A percentile compares a stretch with the other conserved stretches of the same genome.
Conservation (phyloP, 805 yeast genomes). For the Debaryomyces tyrocola region DNA sequence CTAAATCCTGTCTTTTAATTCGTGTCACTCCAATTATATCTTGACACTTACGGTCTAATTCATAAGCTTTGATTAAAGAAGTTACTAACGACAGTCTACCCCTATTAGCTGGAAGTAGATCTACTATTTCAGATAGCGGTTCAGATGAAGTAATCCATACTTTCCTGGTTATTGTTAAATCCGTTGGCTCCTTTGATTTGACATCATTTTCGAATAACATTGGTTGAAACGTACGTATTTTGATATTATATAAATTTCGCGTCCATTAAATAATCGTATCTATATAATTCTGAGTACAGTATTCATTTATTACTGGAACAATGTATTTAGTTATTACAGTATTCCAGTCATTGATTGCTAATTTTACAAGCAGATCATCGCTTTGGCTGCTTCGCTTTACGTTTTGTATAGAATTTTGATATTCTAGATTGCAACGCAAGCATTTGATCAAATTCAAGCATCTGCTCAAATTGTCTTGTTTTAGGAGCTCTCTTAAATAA, state of each 20-base stretch:
- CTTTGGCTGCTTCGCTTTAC: not conserved
- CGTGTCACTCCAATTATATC: conserved; percentile 18
- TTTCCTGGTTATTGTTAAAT: conserved; percentile 6
- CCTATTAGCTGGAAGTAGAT: conserved; percentile 52
- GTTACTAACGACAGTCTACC: conserved; percentile 49
- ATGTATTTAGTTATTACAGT: conserved; percentile 2
- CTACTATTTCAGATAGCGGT: conserved; percentile 24
- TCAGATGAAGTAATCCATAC: conserved; percentile 22
- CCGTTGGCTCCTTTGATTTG: not conserved
- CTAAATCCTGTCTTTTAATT: conserved; percentile 39
- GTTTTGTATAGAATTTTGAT: conserved; percentile 2
- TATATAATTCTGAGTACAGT: conserved; percentile 7
- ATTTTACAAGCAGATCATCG: not conserved
- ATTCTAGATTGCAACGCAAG: conserved; percentile 10
- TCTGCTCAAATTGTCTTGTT: conserved; percentile 13
- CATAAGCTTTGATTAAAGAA: conserved; percentile 42
- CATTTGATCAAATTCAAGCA: conserved; percentile 16
- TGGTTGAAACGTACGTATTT: no score
- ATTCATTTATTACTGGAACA: conserved; percentile 5
- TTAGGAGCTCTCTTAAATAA: conserved; percentile 19
- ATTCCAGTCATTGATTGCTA: conserved; percentile 8
- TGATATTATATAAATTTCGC: not conserved
- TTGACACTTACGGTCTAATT: conserved; percentile 26
- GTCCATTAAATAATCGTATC: conserved; percentile 2
- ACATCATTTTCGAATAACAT: not conserved